Percentiles rank a stretch among this genome's conserved stretches.
phyloP scores from a whole-genome alignment of 768 basidiomycete genomes.

The Pleurotus djamor region DNA sequence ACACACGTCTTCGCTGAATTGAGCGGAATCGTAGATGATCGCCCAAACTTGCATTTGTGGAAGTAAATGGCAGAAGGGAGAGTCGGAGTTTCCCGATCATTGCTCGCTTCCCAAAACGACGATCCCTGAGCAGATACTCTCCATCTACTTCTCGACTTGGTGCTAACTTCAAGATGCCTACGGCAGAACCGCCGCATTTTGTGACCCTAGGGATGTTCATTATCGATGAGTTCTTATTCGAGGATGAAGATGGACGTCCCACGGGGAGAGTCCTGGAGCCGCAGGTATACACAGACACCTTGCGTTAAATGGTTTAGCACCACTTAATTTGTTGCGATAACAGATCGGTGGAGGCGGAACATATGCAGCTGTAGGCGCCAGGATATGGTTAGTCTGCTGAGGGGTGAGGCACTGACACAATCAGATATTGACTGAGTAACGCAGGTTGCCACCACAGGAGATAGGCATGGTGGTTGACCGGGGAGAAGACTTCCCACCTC shows the following conservation, averaged over 20 bases:
- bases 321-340: background rate
- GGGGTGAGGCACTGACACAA: background rate
- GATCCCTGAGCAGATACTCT: background rate
- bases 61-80: constrained; percentile 10
- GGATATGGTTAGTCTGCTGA: constrained; percentile 60
- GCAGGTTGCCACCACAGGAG: constrained; percentile 61
- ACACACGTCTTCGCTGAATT: constrained; percentile 40
- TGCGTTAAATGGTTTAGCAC: background rate
- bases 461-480: constrained; percentile 86
- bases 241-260: constrained; percentile 52
- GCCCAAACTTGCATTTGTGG: constrained; percentile 40
- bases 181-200: constrained; percentile 29
- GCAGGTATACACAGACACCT: constrained; percentile 31
- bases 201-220: constrained; percentile 90
- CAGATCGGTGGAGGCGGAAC: constrained; percentile 92
- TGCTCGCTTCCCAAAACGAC: constrained; percentile 1
- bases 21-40: constrained; percentile 36
- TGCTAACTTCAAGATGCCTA: constrained; percentile 14
- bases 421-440: background rate
- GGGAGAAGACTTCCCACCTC: constrained; percentile 71
- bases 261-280: constrained; percentile 42
- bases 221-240: constrained; percentile 74
- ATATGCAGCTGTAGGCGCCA: constrained; percentile 75
- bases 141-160: background rate
- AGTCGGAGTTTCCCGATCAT: constrained; percentile 4